phyloP scores from a whole-genome alignment of 1,139 yeast species.

The Sugiyamaella grinbergsii region DNA sequence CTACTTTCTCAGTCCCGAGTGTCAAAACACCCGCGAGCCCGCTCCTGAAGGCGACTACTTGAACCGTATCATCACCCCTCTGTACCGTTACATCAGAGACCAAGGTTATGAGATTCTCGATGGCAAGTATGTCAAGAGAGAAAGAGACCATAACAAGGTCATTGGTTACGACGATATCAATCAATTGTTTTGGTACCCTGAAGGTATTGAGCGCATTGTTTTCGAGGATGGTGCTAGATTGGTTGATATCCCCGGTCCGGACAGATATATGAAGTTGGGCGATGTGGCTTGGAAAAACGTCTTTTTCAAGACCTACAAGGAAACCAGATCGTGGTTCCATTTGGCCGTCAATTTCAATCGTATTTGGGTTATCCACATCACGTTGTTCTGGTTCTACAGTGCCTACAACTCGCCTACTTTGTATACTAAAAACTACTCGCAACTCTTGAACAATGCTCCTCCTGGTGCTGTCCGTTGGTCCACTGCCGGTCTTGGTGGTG shows the following conservation, averaged over 20 bases:
- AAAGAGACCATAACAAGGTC: conserved; percentile 89
- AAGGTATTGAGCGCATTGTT: conserved; percentile 91
- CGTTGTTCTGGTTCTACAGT: conserved; percentile 90
- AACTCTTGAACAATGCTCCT: conserved; percentile 81
- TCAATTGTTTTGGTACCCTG: conserved; percentile 99
- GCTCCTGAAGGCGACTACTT: conserved; percentile 94
- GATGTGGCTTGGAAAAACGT: conserved; percentile 92
- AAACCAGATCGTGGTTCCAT: conserved; percentile 98
- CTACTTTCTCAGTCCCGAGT: conserved; percentile 81
- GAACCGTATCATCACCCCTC: conserved; percentile 88
- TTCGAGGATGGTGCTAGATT: conserved; percentile 90
- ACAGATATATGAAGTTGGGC: conserved; percentile 85
- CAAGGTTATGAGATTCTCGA: conserved; percentile 94
- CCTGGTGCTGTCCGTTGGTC: conserved; percentile 90
- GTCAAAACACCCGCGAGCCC: conserved; percentile 77
- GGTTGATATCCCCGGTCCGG: conserved; percentile 86
- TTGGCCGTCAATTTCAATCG: conserved; percentile 93
- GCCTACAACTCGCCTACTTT: conserved; percentile 91
- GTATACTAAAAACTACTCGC: conserved; percentile 83
- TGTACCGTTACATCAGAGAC: conserved; percentile 86
- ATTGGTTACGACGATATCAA: conserved; percentile 98
- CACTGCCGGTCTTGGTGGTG: conserved; percentile 89
- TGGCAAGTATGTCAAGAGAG: conserved; percentile 96
- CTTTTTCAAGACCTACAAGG: conserved; percentile 94
- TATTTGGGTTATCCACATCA: conserved; percentile 93